A percentile compares a stretch with the other conserved stretches of the same genome.
Conservation (phyloP, 2,329 filamentous ascomycete genomes). For the Magnaporthiopsis incrustans region DNA sequence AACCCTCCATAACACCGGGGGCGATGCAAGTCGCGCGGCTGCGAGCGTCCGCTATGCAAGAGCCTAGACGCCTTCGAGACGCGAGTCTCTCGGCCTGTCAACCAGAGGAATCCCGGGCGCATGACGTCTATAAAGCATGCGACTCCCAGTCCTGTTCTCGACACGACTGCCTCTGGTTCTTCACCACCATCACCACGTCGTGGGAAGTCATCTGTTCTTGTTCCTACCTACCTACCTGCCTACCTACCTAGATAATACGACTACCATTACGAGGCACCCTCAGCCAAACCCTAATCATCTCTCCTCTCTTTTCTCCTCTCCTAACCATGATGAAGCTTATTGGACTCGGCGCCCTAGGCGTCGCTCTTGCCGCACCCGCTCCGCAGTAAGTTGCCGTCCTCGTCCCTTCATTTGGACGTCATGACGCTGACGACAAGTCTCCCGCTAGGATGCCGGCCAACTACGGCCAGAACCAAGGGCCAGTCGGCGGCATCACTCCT, state of each 20-base stretch:
- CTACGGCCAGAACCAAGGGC: slow-evolving; percentile 33
- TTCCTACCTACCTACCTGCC: not conserved
- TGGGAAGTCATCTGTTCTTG: not conserved
- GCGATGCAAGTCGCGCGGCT: not conserved
- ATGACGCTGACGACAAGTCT: slow-evolving; percentile 11
- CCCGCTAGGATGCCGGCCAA: slow-evolving; percentile 23
- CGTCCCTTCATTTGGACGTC: too few relatives aligned
- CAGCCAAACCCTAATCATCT: not conserved
- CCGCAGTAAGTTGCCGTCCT: not conserved
- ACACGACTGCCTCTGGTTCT: not conserved
- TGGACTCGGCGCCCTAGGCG: slow-evolving; percentile 1
- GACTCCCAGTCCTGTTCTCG: not conserved
- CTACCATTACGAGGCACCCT: too few relatives aligned
- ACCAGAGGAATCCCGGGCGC: not conserved
- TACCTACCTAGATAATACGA: too few relatives aligned
- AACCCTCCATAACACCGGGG: not conserved
- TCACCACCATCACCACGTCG: not conserved
- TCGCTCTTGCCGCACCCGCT: slow-evolving; percentile 3
- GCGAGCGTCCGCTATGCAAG: not conserved
- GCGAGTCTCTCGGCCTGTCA: not conserved
- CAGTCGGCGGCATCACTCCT: slow-evolving; percentile 31
- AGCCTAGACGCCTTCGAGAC: not conserved
- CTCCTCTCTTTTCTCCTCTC: not conserved
- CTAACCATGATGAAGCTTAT: not conserved
- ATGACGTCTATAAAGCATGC: not conserved